Base-by-base conservation (phyloP, 352 stramenopile species). In the Thalassiosira exigua region DNA sequence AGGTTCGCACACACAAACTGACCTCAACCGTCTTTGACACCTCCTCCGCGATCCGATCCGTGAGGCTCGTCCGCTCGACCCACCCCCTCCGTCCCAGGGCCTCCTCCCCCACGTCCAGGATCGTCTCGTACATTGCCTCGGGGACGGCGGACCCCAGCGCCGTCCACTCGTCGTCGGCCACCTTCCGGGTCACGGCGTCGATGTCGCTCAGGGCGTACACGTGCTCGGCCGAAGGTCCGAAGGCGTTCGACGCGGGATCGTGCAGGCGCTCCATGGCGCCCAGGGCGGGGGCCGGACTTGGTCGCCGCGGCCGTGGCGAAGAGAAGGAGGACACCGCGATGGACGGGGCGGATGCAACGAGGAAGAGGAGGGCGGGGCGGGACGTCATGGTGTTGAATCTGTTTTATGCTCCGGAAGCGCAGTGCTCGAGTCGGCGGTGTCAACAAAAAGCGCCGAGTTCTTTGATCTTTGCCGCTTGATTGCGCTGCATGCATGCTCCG, bases 261-360 rank as follows among this genome's bases (percentile, higher is more conserved):
- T 82, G 74, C 0, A 82, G 51, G 24, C 65, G 66, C 65, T 82
- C 74, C 74, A 82, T 82, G 17, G 74, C 74, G 21, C 33, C 50
- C 4, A 72, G 33, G 17, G 29, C n/a, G 7, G 68, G 68, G 11
- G 29, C 54, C 5, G 32, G 9, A 5, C 12, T 12, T 30, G 58
- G 12, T 51, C 11, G 53, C 7, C 17, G 5, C 4, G 53, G 27
- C 5, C 46, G 46, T 9, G 46, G 22, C 46, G 46, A 19, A 19
- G 46, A 9, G 46, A 56, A 56, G 17, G 46, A 56, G 46, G 7
- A 14, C 14, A 7, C 36, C 36, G 36, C 7, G 7, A 14, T 44
- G 7, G 14, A 7, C 7, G 9, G 7, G 5, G 46, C 46, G 5
- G 46, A 56, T 29, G 46, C 46, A 19, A 56, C 17, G 46, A 56